These are phyloP conservation scores for Brassica nigra DNA, from an alignment of 345 rosid genomes.

Conservation along the genomic window DNA sequence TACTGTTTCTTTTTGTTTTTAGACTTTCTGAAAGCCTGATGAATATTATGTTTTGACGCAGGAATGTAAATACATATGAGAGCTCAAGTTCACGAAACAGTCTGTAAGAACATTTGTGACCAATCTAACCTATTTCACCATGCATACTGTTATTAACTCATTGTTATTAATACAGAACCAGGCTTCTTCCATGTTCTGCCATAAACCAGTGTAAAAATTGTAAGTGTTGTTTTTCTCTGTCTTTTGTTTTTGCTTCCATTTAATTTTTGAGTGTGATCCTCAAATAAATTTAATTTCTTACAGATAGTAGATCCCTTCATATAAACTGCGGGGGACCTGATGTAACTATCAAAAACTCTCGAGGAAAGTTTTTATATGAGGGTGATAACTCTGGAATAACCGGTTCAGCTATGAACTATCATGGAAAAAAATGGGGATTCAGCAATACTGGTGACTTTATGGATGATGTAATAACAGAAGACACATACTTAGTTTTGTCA, in stretches of 20 bases:
- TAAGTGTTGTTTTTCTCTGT: conserved; percentile 1
- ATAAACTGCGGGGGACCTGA: conserved; percentile 43
- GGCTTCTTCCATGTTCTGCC: conserved; percentile 38
- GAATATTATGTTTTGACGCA: conserved; percentile 16
- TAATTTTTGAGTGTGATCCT: neutral
- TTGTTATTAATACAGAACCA: conserved; percentile 25
- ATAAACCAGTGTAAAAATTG: conserved; percentile 25
- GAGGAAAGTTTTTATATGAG: conserved; percentile 31
- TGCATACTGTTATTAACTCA: neutral
- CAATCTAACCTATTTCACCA: neutral
- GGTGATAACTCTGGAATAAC: conserved; percentile 34
- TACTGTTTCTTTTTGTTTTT: neutral
- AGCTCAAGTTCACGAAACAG: conserved; percentile 31
- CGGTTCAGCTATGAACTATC: conserved; percentile 23
- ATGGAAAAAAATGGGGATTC: conserved; percentile 35
- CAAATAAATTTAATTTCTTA: neutral
- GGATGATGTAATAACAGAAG: conserved; percentile 41
- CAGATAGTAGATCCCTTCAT: conserved; percentile 36
- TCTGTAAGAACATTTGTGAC: conserved; percentile 28
- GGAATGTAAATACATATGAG: conserved; percentile 37
- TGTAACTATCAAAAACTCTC: conserved; percentile 29
- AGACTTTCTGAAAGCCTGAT: neutral
- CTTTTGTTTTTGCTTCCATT: neutral
- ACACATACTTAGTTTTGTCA: conserved; percentile 29
- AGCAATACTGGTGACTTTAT: conserved; percentile 47